Evolutionary conservation across 768 basidiomycete species (phyloP).

Genomic region (Paxillus rubicundulus): DNA sequence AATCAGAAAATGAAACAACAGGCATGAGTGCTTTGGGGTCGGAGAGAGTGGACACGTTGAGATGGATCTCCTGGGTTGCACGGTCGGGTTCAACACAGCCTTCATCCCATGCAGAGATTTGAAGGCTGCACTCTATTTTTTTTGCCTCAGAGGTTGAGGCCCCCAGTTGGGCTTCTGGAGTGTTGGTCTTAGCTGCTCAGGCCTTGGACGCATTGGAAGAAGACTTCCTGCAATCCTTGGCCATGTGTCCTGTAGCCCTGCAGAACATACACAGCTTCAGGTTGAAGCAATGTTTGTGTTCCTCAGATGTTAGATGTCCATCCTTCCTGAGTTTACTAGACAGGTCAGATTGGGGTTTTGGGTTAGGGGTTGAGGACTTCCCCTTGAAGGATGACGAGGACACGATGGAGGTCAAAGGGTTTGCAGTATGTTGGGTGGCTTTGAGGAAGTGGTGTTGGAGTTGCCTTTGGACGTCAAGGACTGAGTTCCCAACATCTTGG

Average conservation of each 20-base stretch:
- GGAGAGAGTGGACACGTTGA: slow-evolving; percentile 6
- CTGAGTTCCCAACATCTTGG: too few relatives aligned
- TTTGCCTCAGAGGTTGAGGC: not conserved
- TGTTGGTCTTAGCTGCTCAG: not conserved
- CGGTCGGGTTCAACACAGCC: not conserved
- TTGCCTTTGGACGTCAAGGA: too few relatives aligned
- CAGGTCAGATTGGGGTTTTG: too few relatives aligned
- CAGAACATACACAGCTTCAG: slow-evolving; percentile 8
- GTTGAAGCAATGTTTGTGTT: not conserved
- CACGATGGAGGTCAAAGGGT: not conserved
- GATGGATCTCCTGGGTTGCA: not conserved
- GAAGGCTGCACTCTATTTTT: slow-evolving; percentile 1
- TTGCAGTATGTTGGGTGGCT: too few relatives aligned
- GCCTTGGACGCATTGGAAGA: not conserved
- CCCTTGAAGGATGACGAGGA: not conserved
- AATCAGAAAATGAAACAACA: not conserved
- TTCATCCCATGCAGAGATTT: not conserved
- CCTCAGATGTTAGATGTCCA: not conserved
- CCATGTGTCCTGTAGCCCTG: not conserved
- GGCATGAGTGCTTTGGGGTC: not conserved
- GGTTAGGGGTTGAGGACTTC: too few relatives aligned
- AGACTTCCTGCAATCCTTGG: not conserved
- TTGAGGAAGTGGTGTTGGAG: too few relatives aligned
- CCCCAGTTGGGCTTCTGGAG: not conserved
- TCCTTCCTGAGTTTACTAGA: too few relatives aligned